These are phyloP conservation scores for Fusarium sp. DNA, from an alignment of 2,329 filamentous ascomycete genomes.

Conservation along the genomic window DNA sequence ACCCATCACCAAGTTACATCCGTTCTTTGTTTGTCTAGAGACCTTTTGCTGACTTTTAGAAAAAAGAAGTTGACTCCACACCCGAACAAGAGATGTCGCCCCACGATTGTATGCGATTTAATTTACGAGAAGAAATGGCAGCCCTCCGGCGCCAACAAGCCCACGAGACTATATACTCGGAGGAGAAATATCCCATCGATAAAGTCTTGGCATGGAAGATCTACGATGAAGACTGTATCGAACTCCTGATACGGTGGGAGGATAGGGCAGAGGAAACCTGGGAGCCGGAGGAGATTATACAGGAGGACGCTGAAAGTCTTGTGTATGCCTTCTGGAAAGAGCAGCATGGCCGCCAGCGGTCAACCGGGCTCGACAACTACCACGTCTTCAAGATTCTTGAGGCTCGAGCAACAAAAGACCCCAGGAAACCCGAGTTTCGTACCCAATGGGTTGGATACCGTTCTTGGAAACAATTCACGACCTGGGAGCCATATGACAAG, in stretches of 20 bases:
- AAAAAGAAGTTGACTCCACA: background rate
- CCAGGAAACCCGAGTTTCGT: background rate
- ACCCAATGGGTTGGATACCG: constrained; percentile 4
- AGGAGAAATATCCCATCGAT: background rate
- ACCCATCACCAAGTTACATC: background rate
- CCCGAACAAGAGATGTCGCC: background rate
- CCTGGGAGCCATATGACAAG: constrained; percentile 1
- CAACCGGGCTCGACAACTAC: background rate
- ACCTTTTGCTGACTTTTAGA: background rate
- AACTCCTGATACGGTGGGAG: background rate
- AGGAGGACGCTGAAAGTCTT: background rate
- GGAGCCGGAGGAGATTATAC: constrained; percentile 9
- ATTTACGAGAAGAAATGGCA: too few relatives aligned
- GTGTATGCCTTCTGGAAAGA: constrained; percentile 8
- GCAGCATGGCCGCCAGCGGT: background rate
- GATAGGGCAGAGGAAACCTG: background rate
- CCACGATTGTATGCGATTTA: too few relatives aligned
- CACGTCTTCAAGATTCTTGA: background rate
- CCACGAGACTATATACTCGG: background rate
- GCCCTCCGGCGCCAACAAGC: background rate
- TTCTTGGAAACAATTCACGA: background rate
- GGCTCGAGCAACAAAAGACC: background rate
- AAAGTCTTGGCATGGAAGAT: background rate
- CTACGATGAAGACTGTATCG: background rate
- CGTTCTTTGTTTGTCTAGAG: background rate